Evolutionary conservation across 169 alveolate genomes (phyloP).

Genomic region (Amoebophrya sp.): DNA sequence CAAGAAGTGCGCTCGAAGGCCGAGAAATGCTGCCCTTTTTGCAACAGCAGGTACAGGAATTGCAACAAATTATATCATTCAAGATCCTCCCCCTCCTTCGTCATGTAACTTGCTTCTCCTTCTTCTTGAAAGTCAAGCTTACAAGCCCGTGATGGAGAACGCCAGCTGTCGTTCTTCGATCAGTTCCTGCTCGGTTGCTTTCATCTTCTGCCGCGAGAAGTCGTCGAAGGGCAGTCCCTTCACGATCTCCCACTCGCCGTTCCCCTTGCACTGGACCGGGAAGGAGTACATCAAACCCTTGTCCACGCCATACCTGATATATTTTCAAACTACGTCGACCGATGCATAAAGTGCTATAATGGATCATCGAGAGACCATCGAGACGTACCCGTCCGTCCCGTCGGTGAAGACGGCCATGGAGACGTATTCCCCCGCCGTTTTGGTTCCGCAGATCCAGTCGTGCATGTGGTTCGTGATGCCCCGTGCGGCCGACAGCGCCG

Average conservation of each 20-base stretch:
- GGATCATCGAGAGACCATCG: too few relatives aligned
- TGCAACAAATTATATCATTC: too few relatives aligned
- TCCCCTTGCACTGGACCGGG: background rate
- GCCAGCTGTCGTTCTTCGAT: background rate
- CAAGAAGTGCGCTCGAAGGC: too few relatives aligned
- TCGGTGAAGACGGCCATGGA: background rate
- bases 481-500: background rate
- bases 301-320: background rate
- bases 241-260: background rate
- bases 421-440: background rate
- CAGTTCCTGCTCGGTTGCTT: background rate
- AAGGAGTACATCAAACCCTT: background rate
- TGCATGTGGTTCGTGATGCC: background rate
- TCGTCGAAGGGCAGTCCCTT: background rate
- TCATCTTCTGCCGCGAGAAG: background rate
- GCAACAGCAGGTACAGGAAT: too few relatives aligned
- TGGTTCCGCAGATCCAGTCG: conserved; percentile 4
- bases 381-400: background rate
- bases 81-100: too few relatives aligned
- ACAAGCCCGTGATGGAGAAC: background rate
- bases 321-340: too few relatives aligned
- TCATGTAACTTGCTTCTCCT: too few relatives aligned
- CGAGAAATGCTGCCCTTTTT: too few relatives aligned
- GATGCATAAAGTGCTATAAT: too few relatives aligned
- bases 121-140: too few relatives aligned